A percentile compares a stretch with the other conserved stretches of the same genome.
Conservation (phyloP, 352 stramenopile species). For the Phytopythium aichiense region DNA sequence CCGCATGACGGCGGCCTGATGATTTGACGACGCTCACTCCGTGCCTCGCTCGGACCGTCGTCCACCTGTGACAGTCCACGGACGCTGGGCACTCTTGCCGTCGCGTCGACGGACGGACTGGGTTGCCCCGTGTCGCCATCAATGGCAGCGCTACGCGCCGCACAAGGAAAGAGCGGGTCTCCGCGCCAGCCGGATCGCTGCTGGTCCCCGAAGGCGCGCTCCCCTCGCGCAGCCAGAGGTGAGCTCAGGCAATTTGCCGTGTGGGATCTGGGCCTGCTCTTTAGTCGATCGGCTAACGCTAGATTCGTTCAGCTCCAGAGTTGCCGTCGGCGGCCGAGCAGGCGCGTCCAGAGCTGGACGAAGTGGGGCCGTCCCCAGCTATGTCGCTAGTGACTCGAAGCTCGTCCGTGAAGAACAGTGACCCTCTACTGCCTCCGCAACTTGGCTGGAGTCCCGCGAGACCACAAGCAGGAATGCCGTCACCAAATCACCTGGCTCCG, state of each 20-base stretch:
- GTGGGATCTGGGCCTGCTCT: neutral
- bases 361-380: neutral
- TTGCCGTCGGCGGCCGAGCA: neutral
- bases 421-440: neutral
- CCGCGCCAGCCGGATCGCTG: neutral
- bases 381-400: neutral
- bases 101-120: neutral
- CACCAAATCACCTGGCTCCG: neutral
- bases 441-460: neutral
- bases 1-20: constrained; percentile 13
- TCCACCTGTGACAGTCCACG: constrained; percentile 18
- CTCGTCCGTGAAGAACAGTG: neutral
- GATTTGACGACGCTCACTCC: constrained; percentile 3
- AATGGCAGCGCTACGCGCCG: constrained; percentile 1
- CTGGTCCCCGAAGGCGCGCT: constrained; percentile 1
- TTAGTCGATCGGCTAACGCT: neutral
- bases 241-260: neutral
- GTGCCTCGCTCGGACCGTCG: neutral
- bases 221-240: neutral
- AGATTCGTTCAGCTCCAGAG: neutral
- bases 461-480: neutral
- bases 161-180: constrained; percentile 6
- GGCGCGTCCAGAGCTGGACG: neutral
- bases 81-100: constrained; percentile 1
- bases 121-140: constrained; percentile 7